Base-by-base conservation (phyloP, 805 yeast species). In the Saccharomycopsis schoenii region DNA sequence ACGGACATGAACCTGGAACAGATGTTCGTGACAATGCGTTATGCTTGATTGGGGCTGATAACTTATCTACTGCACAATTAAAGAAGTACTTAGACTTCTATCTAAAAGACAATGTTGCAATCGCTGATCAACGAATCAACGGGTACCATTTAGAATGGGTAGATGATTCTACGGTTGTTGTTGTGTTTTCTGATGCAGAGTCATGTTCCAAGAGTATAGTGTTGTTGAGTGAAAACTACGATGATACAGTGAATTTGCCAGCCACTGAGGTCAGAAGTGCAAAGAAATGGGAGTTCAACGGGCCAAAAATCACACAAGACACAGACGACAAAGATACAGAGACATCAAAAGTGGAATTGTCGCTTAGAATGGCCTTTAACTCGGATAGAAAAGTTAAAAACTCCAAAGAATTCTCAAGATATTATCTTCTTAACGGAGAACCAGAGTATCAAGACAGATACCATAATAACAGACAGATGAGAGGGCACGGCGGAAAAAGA, bases 351-450 rank as follows among this genome's bases (percentile, higher is more conserved):
- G 72, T 68, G 64, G 60, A 71, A 65, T 67, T 84, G 56, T 66
- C 70, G 51, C 73, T 79, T 10, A 75, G 92, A 61, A 81, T 76
- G 65, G 76, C 88, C 11, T 75, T 77, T 56, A 74, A 71, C 57
- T 72, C 79, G 1, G 93, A 86, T 70, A 74, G 75, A 55, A 86
- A 86, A 66, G 79, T 78, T 15, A 75, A 75, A 60, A 81, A 82
- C 62, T 84, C 90, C 10, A 74, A 80, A 24, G 80, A 76, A 14
- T 78, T 78, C 59, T 84, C 89, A 21, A 71, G 88, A 47, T 86
- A 85, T 71, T 86, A 86, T 72, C 73, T 84, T 61, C 68, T 83
- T 17, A 85, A 86, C 65, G 93, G 93, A 2, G 91, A 84, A 68
- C 93, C 91, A 2, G 82, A 82, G 6, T 47, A 47, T 14, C 14